phyloP scores from a whole-genome alignment of 164 flowering plant species.

The Chimonanthus salicifolius region DNA sequence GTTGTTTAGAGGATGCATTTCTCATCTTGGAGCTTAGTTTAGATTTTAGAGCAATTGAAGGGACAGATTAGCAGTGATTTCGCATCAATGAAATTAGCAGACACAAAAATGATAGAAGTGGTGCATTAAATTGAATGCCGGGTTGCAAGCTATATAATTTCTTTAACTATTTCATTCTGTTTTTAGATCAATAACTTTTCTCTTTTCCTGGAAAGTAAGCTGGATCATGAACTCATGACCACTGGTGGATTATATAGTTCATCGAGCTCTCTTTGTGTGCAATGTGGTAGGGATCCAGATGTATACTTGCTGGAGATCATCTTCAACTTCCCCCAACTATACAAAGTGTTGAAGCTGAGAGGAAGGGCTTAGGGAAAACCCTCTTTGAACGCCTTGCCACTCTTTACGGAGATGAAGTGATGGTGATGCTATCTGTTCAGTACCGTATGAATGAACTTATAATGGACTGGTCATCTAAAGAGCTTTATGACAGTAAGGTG shows the following conservation, averaged over 20 bases:
- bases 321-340: constrained; percentile 99
- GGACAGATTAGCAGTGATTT: background rate
- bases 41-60: background rate
- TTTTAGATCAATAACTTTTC: background rate
- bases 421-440: constrained; percentile 94
- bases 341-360: constrained; percentile 97
- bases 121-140: background rate
- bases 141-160: background rate
- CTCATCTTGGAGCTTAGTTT: background rate
- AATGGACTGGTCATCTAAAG: constrained; percentile 95
- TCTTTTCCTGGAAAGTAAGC: background rate
- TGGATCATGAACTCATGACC: background rate
- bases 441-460: constrained; percentile 98
- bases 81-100: background rate
- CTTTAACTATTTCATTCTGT: too few species aligned
- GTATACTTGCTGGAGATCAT: constrained; percentile 96
- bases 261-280: background rate
- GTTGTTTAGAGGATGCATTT: background rate
- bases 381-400: constrained; percentile 93
- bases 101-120: background rate
- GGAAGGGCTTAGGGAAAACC: constrained; percentile 90
- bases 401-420: constrained; percentile 74
- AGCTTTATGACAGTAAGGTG: constrained; percentile 91
- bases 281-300: constrained; percentile 75
- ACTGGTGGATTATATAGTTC: background rate